Base-by-base conservation (phyloP, 768 basidiomycete genomes). In the Leucocoprinus leucothites region DNA sequence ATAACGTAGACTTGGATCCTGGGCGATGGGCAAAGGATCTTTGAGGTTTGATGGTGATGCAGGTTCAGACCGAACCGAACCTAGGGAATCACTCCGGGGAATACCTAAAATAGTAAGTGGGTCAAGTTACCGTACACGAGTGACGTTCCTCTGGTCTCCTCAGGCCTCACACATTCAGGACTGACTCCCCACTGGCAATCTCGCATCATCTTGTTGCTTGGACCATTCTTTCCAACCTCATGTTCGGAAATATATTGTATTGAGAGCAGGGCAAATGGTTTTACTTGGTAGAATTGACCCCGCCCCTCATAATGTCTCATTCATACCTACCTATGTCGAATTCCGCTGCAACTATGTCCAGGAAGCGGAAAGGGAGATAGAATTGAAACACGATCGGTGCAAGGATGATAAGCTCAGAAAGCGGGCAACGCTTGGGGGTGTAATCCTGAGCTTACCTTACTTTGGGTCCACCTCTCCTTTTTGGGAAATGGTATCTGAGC, bases 341-440 rank as follows among this genome's bases (percentile, higher is more conserved):
- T 43, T 43, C 3, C 9, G 34, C 19, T 49, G 48, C 9, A 8
- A 9, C 5, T 21, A 49, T 43, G 40, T 42, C 19, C n/a, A 52
- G 36, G 18, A 18, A 40, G 24, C 26, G 35, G 43, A 26, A 4
- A 22, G 22, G 14, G 31, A 28, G 22, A 45, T 14, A 43, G 42
- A 45, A 24, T 9, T 54, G 45, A 55, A 55, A 48, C 45, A 55
- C 53, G 53, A 55, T 55, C 53, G 53, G 38, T 31, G 11, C 13
- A 11, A n/a, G 14, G 31, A 38, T 18, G 44, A 54, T 54, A 13
- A 35, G 18, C 34, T 46, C 16, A 35, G 22, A 38, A 26, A 21
- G n/a, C 14, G 35, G 45, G 19, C 18, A 31, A 21, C 19, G 45
- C 31, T 31, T 5, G 19, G 26, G 19, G 26, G 25, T 18, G 45